Conservation (phyloP, 1,139 yeast genomes). For the Taiozyma sp. region DNA sequence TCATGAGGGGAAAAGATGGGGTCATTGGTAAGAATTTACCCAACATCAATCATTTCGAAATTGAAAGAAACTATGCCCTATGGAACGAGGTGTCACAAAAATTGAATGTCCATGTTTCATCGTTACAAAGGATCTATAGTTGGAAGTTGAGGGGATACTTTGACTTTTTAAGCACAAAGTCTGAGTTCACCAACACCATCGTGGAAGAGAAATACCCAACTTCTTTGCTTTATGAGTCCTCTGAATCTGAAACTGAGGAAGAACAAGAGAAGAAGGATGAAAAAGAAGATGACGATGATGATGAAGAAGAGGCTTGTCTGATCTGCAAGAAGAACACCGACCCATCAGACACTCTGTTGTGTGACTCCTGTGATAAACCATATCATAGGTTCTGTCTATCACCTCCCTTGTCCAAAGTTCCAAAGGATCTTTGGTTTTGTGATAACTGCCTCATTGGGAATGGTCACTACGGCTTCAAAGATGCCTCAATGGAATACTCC, state of each 20-base stretch:
- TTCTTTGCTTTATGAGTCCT: slow-evolving; percentile 22
- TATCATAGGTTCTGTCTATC: slow-evolving; percentile 62
- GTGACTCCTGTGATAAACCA: slow-evolving; percentile 69
- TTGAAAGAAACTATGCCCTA: slow-evolving; percentile 14
- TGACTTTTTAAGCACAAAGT: slow-evolving; percentile 30
- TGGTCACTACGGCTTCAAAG: slow-evolving; percentile 87
- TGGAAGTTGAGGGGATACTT: slow-evolving; percentile 39
- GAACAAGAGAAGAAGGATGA: slow-evolving; percentile 21
- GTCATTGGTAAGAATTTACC: slow-evolving; percentile 4
- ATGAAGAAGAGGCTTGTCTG: slow-evolving; percentile 37
- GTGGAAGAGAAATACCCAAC: slow-evolving; percentile 25
- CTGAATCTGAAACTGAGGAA: slow-evolving; percentile 30
- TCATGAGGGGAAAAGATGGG: slow-evolving; percentile 1
- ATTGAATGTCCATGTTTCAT: slow-evolving; percentile 13
- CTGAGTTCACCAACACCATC: slow-evolving; percentile 16
- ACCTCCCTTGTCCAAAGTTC: slow-evolving; percentile 45
- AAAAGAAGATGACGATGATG: slow-evolving; percentile 6
- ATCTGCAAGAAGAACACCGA: slow-evolving; percentile 47
- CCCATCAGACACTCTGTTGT: slow-evolving; percentile 48
- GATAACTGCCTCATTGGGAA: slow-evolving; percentile 78
- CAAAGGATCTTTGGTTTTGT: slow-evolving; percentile 71
- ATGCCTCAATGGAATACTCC: slow-evolving; percentile 55
- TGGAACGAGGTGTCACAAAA: slow-evolving; percentile 32
- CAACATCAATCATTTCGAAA: slow-evolving; percentile 6
- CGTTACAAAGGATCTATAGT: slow-evolving; percentile 32